Base-by-base conservation (phyloP, 2,329 filamentous ascomycete species). In the Plectosphaerella cucumerina region DNA sequence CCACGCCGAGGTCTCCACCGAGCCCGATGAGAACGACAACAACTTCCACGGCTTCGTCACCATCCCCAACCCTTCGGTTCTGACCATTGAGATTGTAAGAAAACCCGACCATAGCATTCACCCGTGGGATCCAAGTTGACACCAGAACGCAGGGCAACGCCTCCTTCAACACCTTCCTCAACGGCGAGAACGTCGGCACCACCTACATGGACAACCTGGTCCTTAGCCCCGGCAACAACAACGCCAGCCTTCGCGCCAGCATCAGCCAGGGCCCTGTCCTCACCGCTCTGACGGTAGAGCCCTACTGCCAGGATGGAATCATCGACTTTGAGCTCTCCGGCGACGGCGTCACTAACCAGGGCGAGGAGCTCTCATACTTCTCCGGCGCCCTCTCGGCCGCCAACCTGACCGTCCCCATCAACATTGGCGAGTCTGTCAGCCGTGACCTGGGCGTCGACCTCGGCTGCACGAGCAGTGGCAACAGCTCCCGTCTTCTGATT, bases 31-130 rank as follows among this genome's bases (percentile, higher is more conserved):
- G 10, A 69, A 76, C 49, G 75, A 72, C 55, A 74, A 77, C 62
- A 89, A 87, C 69, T 85, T 89, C 68, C 68, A 75, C 48, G 84
- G 77, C 58, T 77, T 70, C 14, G 76, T 78, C 51, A 70, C 71
- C 51, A 84, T 89, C 47, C 83, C 82, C 57, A 89, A 89, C 65
- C 76, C 74, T 6, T 86, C 84, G 2, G 67, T 80, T 48, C 75
- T 86, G 61, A 81, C 76, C n/a, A 73, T 89, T 48, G 77, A 85
- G 33, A 78, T 89, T 59, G 81, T 83, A 70, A 68, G 77, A 3
- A 44, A n/a, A 22, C 15, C 43, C 15, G 20, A 35, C 33, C 10
- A 2, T 22, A 12, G 12, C 14, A n/a, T 33, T 26, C 18, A 46
- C 11, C 48, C 11, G 8, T n/a, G n/a, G n/a, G n/a, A 14, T 42